phyloP scores from a whole-genome alignment of 2,329 filamentous ascomycete species.

The Botrytis elliptica region DNA sequence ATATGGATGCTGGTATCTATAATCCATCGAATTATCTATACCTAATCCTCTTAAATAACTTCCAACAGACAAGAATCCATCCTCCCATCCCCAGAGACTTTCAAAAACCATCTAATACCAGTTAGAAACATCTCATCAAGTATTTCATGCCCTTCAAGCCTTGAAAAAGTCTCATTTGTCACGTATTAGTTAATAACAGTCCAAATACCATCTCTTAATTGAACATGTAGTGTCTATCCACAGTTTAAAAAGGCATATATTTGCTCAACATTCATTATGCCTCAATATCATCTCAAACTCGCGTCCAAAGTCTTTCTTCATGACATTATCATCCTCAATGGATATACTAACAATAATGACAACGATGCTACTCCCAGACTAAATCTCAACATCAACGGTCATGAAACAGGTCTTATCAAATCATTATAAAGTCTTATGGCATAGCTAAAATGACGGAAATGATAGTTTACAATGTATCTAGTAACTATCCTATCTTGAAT shows the following conservation, averaged over 20 bases:
- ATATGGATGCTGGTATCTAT: not conserved
- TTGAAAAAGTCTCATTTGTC: not conserved
- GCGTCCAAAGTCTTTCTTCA: not conserved
- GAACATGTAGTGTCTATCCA: rapidly evolving
- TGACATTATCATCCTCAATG: not conserved
- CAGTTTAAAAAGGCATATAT: not conserved
- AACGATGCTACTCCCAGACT: rapidly evolving
- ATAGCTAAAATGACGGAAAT: not conserved
- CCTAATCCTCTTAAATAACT: not conserved
- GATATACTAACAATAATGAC: not conserved
- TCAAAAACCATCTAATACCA: not conserved
- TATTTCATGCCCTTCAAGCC: too few species aligned
- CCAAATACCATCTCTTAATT: not conserved
- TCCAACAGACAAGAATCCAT: not conserved
- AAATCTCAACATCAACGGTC: not conserved
- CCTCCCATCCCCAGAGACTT: too few species aligned
- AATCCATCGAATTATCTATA: not conserved
- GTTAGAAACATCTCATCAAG: rapidly evolving
- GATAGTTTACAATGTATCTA: not conserved
- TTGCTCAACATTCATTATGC: too few species aligned
- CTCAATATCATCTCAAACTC: not conserved
- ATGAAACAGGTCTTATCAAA: rapidly evolving
- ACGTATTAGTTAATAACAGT: rapidly evolving
- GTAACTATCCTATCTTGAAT: rapidly evolving
- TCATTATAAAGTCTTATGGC: rapidly evolving